A percentile compares a stretch with the other conserved stretches of the same genome.
Evolutionary conservation across 106 monocot species (phyloP).

Genomic region (Platanthera guangdongensis): DNA sequence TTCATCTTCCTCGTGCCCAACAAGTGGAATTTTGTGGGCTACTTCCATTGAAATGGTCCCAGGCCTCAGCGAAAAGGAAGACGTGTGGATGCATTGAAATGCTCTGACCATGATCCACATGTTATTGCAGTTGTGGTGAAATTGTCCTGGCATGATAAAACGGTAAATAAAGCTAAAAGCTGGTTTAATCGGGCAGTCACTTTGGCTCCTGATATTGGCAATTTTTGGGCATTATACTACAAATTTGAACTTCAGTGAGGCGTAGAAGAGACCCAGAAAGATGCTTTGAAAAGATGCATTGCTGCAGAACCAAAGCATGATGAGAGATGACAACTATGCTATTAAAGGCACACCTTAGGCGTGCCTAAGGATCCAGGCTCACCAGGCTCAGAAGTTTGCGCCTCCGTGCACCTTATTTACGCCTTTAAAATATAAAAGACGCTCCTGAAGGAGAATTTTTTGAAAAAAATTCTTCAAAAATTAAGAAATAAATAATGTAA

Average conservation of each 20-base stretch:
- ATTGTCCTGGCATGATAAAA: slow-evolving; percentile 87
- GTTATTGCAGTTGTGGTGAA: slow-evolving; percentile 85
- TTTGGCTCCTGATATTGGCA: slow-evolving; percentile 83
- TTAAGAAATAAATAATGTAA: too few species aligned
- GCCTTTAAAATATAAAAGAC: too few species aligned
- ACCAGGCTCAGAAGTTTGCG: too few species aligned
- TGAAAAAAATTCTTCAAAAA: too few species aligned
- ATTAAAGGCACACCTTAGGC: too few species aligned
- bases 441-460: too few species aligned
- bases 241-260: slow-evolving; percentile 97
- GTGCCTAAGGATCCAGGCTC: too few species aligned
- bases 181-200: slow-evolving; percentile 93
- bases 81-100: slow-evolving; percentile 79
- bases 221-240: slow-evolving; percentile 83
- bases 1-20: slow-evolving; percentile 30
- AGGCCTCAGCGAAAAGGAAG: slow-evolving; percentile 75
- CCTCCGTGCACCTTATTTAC: too few species aligned
- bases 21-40: slow-evolving; percentile 94
- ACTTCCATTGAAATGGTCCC: slow-evolving; percentile 83
- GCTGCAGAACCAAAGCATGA: slow-evolving; percentile 89
- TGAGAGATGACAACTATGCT: slow-evolving; percentile 20
- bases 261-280: slow-evolving; percentile 70
- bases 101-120: slow-evolving; percentile 80
- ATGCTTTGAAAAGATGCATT: slow-evolving; percentile 71
- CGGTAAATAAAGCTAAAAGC: slow-evolving; percentile 88